phyloP scores from a whole-genome alignment of 1,139 yeast genomes.

The Meyerozyma smithsonii region DNA sequence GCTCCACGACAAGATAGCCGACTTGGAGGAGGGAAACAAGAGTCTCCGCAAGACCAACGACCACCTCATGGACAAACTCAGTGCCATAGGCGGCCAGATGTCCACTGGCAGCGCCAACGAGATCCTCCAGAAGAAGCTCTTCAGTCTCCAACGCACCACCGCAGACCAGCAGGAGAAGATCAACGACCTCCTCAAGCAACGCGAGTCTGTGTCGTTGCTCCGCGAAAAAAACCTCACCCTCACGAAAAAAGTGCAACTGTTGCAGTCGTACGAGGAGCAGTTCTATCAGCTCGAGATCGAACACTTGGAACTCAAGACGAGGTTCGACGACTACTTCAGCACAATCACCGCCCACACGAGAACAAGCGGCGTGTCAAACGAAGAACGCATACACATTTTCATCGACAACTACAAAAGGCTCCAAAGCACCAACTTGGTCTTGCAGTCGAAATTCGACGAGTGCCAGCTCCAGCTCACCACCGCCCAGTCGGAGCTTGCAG shows the following conservation, averaged over 20 bases:
- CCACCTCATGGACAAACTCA: slow-evolving; percentile 45
- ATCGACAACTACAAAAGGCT: slow-evolving; percentile 29
- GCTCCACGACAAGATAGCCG: slow-evolving; percentile 20
- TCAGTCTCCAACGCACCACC: slow-evolving; percentile 28
- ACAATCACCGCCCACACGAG: slow-evolving; percentile 22
- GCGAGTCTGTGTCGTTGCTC: slow-evolving; percentile 35
- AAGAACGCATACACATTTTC: slow-evolving; percentile 22
- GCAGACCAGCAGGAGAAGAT: slow-evolving; percentile 26
- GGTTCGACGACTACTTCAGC: slow-evolving; percentile 30
- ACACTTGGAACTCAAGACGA: slow-evolving; percentile 42
- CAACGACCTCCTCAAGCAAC: slow-evolving; percentile 30
- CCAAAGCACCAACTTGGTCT: slow-evolving; percentile 34
- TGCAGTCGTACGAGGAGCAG: slow-evolving; percentile 43
- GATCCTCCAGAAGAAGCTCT: slow-evolving; percentile 24
- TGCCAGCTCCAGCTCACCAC: slow-evolving; percentile 20
- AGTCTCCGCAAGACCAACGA: slow-evolving; percentile 31
- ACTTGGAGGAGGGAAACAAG: slow-evolving; percentile 18
- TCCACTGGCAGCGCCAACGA: slow-evolving; percentile 17
- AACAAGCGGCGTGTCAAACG: slow-evolving; percentile 16
- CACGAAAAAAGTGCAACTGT: slow-evolving; percentile 30
- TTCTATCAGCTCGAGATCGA: slow-evolving; percentile 51
- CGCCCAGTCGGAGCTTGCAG: slow-evolving; percentile 7
- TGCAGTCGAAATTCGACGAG: slow-evolving; percentile 34
- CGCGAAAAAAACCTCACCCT: slow-evolving; percentile 35
- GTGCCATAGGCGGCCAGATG: slow-evolving; percentile 7